Evolutionary conservation across 108 stramenopile species (phyloP), one percentile per base, ranked within the genome.

Genomic region (Pseudonitzschia delicatissima): DNA sequence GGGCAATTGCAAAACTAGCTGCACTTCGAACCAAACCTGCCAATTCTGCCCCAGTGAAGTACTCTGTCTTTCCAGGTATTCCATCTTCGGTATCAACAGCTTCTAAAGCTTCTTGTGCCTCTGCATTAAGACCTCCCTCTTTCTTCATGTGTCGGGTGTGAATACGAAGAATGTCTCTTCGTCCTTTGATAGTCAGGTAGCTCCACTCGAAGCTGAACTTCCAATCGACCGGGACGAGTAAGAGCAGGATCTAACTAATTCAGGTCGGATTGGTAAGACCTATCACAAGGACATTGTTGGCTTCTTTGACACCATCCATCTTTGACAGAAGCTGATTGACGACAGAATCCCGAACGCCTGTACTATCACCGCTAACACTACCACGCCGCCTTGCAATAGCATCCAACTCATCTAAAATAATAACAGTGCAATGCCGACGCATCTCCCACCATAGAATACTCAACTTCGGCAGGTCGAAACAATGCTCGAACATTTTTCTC

Each of bases 241-340:
- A 97, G 37, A 2, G 91, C 73, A 17, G 85, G 85, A 64, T 97
- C 96, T 9, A 97, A 52, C n/a, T 12, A 97, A 79, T 42, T 94
- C 94, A 4, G 81, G 87, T 39, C 94, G 58, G n/a, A 55, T 97
- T 97, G 2, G 96, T 97, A 65, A 93, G 66, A 34, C 90, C 96
- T 17, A 96, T 77, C 12, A 96, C 83, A 0, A 96, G 68, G 23
- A 90, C 62, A 73, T 92, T 84, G 57, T 76, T 73, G 51, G 86
- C 79, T 72, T 82, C 76, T 47, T 79, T 82, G 15, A 94, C 86
- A 27, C 77, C 96, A 73, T 98, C 98, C 72, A 98, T 97, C 74
- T 91, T 94, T 25, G 92, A 87, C 60, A 97, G 62, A 2, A 97
- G 69, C 36, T 78, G 95, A 72, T 97, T 97, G 27, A 97, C 95